These are phyloP conservation scores for Wickerhamomyces sydowiorum DNA, from an alignment of 805 yeast species.

Conservation along the genomic window DNA sequence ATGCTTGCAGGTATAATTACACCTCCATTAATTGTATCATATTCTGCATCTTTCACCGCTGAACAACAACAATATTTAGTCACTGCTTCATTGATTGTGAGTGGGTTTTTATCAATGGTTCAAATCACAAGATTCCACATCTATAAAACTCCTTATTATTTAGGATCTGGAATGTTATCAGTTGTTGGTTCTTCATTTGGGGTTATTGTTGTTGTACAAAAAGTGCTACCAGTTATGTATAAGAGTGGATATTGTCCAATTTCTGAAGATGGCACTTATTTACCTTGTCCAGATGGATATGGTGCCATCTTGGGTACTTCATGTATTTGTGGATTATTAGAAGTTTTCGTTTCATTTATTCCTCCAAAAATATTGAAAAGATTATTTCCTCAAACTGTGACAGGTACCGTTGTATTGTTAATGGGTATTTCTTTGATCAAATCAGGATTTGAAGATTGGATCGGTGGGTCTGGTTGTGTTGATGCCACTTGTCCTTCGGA, in stretches of 20 bases:
- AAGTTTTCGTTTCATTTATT: constrained; percentile 64
- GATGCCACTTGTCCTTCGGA: constrained; percentile 40
- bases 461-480: constrained; percentile 76
- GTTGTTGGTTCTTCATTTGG: constrained; percentile 92
- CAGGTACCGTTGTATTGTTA: constrained; percentile 86
- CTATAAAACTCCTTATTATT: constrained; percentile 63
- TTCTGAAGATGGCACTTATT: constrained; percentile 54
- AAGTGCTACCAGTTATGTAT: constrained; percentile 81
- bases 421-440: constrained; percentile 71
- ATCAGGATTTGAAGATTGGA: constrained; percentile 79
- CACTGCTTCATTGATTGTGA: constrained; percentile 66
- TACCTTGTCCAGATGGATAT: constrained; percentile 87
- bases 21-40: constrained; percentile 72
- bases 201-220: constrained; percentile 72
- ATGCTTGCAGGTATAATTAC: constrained; percentile 90
- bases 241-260: constrained; percentile 58
- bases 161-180: constrained; percentile 88
- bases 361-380: constrained; percentile 70
- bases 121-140: constrained; percentile 82
- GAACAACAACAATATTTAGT: constrained; percentile 55
- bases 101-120: constrained; percentile 63
- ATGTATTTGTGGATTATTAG: constrained; percentile 66
- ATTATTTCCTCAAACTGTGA: constrained; percentile 82
- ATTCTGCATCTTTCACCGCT: constrained; percentile 52
- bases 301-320: constrained; percentile 81